A percentile compares a stretch with the other conserved stretches of the same genome.
phyloP scores from a whole-genome alignment of 176 grass and related monocot genomes.

The Oryza nivara region DNA sequence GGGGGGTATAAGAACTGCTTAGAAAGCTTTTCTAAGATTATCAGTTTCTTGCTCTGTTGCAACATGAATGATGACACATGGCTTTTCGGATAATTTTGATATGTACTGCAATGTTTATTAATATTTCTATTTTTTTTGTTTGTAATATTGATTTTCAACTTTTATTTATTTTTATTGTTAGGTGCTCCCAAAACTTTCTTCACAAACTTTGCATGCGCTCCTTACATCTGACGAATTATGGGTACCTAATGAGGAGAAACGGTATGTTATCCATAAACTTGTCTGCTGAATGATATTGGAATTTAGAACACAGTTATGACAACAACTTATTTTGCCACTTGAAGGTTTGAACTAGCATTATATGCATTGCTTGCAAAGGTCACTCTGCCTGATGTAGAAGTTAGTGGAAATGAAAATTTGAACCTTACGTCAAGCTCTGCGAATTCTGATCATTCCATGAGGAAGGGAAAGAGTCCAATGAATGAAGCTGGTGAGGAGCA shows the following conservation, averaged over 20 bases:
- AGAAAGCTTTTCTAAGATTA: neutral
- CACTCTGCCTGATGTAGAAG: slow-evolving; percentile 57
- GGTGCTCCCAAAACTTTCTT: slow-evolving; percentile 94
- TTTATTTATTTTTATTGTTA: slow-evolving; percentile 49
- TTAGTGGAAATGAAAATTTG: slow-evolving; percentile 53
- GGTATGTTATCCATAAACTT: slow-evolving; percentile 55
- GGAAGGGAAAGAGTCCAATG: slow-evolving; percentile 57
- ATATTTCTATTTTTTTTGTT: neutral
- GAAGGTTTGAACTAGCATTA: slow-evolving; percentile 97
- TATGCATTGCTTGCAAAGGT: slow-evolving; percentile 85
- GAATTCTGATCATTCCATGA: slow-evolving; percentile 42
- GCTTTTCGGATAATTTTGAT: slow-evolving; percentile 1
- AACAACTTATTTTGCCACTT: slow-evolving; percentile 36
- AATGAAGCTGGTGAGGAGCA: slow-evolving; percentile 49
- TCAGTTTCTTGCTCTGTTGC: neutral
- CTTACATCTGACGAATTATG: slow-evolving; percentile 92
- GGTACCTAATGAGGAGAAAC: slow-evolving; percentile 98
- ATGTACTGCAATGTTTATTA: neutral
- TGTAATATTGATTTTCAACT: slow-evolving; percentile 28
- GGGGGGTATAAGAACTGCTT: neutral
- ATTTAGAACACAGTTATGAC: slow-evolving; percentile 28
- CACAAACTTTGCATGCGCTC: slow-evolving; percentile 91
- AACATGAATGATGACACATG: neutral
- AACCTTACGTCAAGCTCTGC: slow-evolving; percentile 32
- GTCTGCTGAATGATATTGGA: slow-evolving; percentile 24